Evolutionary conservation across 345 rosid genomes (phyloP).

Genomic region (Salix exigua): DNA sequence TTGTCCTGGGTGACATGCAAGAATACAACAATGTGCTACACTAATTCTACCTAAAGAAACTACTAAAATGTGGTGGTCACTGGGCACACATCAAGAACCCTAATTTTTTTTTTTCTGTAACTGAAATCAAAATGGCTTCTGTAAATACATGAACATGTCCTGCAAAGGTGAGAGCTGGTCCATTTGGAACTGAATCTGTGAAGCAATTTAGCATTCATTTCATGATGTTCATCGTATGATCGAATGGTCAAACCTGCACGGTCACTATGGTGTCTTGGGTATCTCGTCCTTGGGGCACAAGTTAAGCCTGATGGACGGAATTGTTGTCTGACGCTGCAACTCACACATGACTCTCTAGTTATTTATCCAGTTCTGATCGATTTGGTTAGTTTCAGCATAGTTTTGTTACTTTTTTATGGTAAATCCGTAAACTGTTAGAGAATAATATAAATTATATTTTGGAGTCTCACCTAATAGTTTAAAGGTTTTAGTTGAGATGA

Average conservation of each 20-base stretch:
- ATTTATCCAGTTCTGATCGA: background rate
- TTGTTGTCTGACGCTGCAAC: background rate
- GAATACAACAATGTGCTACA: background rate
- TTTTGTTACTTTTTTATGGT: background rate
- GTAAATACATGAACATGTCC: conserved; percentile 31
- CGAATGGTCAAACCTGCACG: background rate
- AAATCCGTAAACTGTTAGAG: no score
- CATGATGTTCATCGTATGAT: background rate
- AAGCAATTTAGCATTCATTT: background rate
- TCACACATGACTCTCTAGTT: background rate
- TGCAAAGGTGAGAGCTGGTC: conserved; percentile 35
- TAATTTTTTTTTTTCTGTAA: background rate
- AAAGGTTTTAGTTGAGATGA: no score
- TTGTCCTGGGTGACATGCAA: background rate
- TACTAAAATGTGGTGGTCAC: background rate
- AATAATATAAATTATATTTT: no score
- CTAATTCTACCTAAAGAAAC: background rate
- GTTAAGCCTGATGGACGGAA: background rate
- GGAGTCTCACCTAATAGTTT: no score
- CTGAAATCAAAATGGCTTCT: conserved; percentile 18
- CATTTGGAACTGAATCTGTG: conserved; percentile 42
- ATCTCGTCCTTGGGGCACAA: background rate
- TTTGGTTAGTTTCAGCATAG: background rate
- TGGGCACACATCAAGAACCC: background rate
- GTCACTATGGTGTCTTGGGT: background rate